Percentiles rank a stretch among this genome's conserved stretches.
These are phyloP conservation scores for Pneumocystis wakefieldiae DNA, from an alignment of 1,139 yeast genomes.

Conservation along the genomic window DNA sequence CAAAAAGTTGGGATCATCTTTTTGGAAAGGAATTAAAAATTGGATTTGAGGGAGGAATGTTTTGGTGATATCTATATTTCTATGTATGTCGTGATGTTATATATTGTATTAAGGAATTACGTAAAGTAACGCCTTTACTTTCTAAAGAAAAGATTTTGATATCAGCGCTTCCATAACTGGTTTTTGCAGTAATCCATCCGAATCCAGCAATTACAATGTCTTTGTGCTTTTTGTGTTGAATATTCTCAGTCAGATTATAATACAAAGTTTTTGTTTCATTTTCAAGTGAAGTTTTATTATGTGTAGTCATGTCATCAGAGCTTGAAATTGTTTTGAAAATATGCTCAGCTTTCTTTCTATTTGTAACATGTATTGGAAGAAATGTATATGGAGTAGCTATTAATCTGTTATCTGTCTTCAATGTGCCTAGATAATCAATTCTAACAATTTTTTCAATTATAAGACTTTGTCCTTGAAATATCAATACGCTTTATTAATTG, in stretches of 20 bases:
- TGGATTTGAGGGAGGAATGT: constrained; percentile 62
- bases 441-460: background rate
- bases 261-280: background rate
- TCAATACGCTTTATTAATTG: background rate
- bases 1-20: constrained; percentile 68
- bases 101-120: background rate
- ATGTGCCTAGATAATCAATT: background rate
- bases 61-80: constrained; percentile 29
- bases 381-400: background rate
- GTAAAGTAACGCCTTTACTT: background rate
- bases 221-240: background rate
- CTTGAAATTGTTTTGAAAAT: background rate
- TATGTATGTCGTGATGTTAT: background rate
- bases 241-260: background rate
- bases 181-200: background rate
- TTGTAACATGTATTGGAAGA: background rate
- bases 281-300: background rate
- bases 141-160: background rate
- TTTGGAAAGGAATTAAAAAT: constrained; percentile 61
- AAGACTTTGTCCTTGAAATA: background rate
- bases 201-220: background rate
- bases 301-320: background rate
- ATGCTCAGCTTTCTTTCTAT: background rate
- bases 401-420: background rate
- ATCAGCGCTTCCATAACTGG: background rate